Conservation (phyloP, 148 eudicot genomes). For the Oxyria digyna region DNA sequence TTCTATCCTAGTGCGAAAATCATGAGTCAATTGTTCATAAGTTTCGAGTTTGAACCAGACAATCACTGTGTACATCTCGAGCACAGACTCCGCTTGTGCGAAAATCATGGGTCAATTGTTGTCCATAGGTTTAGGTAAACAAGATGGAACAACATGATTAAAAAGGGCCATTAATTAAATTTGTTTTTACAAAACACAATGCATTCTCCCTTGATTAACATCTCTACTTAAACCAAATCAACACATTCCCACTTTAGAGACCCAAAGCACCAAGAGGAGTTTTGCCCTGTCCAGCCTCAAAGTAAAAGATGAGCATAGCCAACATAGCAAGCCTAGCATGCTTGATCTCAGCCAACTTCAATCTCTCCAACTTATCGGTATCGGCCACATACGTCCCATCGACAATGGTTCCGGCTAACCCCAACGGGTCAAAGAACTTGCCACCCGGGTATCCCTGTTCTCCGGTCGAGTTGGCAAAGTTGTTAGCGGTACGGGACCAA, state of each 20-base stretch:
- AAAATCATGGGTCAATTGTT: no score
- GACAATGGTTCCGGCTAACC: slow-evolving; percentile 45
- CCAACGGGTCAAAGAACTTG: slow-evolving; percentile 82
- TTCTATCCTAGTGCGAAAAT: no score
- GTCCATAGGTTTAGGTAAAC: not conserved
- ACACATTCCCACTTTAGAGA: slow-evolving; percentile 17
- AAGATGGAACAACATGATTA: not conserved
- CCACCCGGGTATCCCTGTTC: slow-evolving; percentile 98
- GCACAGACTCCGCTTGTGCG: no score
- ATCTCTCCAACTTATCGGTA: slow-evolving; percentile 69
- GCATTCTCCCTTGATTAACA: not conserved
- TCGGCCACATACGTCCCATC: slow-evolving; percentile 66
- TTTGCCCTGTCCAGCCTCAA: slow-evolving; percentile 97
- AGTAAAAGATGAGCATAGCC: slow-evolving; percentile 86
- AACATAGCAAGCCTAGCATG: slow-evolving; percentile 93
- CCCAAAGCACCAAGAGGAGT: slow-evolving; percentile 96
- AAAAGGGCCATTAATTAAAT: not conserved
- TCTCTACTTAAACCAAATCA: not conserved
- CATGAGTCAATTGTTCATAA: no score
- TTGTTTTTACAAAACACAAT: not conserved
- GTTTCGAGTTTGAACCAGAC: no score
- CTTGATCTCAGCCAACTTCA: slow-evolving; percentile 91
- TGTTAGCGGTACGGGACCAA: slow-evolving; percentile 80
- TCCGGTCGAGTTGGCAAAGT: slow-evolving; percentile 72
- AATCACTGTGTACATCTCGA: no score